A percentile compares a stretch with the other conserved stretches of the same genome.
Evolutionary conservation across 2,329 filamentous ascomycete species (phyloP).

Genomic region (Ascochyta clinopodiicola): DNA sequence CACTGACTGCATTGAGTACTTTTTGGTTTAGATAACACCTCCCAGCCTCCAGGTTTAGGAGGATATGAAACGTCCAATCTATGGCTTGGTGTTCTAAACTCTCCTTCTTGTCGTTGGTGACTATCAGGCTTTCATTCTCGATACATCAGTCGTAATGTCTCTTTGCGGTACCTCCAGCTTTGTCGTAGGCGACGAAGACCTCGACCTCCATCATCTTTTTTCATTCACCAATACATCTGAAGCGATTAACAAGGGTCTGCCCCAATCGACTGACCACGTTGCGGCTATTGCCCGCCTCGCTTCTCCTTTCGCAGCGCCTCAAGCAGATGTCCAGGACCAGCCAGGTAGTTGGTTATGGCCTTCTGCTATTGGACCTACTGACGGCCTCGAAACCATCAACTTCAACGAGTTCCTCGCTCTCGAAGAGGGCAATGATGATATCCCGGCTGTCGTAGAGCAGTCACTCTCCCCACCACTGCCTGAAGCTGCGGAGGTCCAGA

Average conservation of each 20-base stretch:
- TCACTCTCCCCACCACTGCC: background rate
- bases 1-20: background rate
- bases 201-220: background rate
- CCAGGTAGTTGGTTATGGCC: background rate
- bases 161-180: background rate
- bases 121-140: background rate
- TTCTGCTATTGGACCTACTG: background rate
- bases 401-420: background rate
- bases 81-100: background rate
- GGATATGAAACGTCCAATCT: background rate
- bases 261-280: background rate
- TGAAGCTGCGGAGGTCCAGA: background rate
- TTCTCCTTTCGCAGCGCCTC: background rate
- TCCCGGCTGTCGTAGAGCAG: background rate
- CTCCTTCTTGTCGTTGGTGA: background rate
- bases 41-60: conserved; percentile 5
- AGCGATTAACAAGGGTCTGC: too few species aligned
- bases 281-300: background rate
- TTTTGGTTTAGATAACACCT: background rate
- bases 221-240: background rate
- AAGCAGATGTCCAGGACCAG: background rate
- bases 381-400: background rate
- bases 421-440: background rate
- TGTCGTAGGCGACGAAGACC: background rate
- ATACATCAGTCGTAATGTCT: background rate